Base-by-base conservation (phyloP, 257 asterid genomes). In the Cynanchum wilfordii region DNA sequence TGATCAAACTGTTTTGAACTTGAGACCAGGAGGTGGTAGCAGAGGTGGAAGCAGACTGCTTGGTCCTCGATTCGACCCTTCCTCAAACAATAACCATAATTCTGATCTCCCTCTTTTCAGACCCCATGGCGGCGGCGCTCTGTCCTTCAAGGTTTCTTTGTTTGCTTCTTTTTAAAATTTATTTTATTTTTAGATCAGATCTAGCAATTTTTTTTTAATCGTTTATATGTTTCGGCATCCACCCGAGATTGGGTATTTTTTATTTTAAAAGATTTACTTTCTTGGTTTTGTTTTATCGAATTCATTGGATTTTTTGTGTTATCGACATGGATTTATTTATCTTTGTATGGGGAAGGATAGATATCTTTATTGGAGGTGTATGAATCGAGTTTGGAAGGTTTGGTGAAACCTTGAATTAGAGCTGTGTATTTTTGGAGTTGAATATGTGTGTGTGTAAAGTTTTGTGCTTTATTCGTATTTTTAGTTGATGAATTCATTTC, bases 21-120 rank as follows among this genome's bases (percentile, higher is more conserved):
- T 85, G 78, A 74, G 89, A 80, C 89, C 89, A 64, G 89, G 89
- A 45, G 89, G 87, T 68, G 89, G 89, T 13, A 50, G 80, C 75
- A 78, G 84, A 45, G 79, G 82, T 49, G 79, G 80, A 55, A 76
- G 81, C 79, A 76, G 84, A 77, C 68, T 79, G 73, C 73, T 79
- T 66, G 86, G 82, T 20, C 84, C 84, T 72, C 84, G 88, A 70
- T 82, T 82, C 15, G 82, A 78, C 12, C n/a, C 83, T 76, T 77
- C 81, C 7, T 66, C 80, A 24, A 51, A 57, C 15, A 64, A 54
- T 47, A 73, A 62, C 16, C 25, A n/a, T 20, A 79, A 75, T 81
- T 78, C 83, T 55, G 89, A 82, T 77, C 81, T 73, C 36, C 73
- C 73, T 36, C 60, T 59, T 44, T 64, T 80, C 65, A 83, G 87